Conservation (phyloP, 257 asterid species). For the Penstemon eatonii region DNA sequence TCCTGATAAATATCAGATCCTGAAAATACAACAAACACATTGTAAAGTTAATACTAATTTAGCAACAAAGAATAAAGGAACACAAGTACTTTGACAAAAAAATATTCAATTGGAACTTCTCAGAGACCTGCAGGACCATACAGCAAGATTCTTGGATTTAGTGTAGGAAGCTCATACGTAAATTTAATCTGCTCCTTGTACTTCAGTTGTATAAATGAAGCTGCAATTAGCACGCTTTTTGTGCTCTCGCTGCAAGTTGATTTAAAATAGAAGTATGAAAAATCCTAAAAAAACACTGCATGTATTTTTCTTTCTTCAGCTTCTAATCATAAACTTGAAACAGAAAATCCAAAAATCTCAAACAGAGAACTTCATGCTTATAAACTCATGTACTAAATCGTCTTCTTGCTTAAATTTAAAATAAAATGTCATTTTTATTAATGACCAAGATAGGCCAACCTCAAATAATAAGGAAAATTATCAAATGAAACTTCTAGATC, state of each 20-base stretch:
- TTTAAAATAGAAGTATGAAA: constrained; percentile 24
- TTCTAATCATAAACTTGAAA: constrained; percentile 17
- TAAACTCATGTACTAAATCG: not conserved
- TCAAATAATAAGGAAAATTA: constrained; percentile 79
- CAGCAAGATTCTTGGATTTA: constrained; percentile 85
- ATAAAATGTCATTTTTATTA: not conserved
- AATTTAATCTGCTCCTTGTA: constrained; percentile 63
- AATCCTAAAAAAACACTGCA: constrained; percentile 15
- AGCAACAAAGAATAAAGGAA: constrained; percentile 15
- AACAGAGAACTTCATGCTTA: constrained; percentile 12
- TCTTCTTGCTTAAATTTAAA: constrained; percentile 2
- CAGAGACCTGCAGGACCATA: constrained; percentile 89
- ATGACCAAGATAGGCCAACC: constrained; percentile 42
- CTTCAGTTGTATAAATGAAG: constrained; percentile 82
- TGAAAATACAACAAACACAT: constrained; percentile 37
- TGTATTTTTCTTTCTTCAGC: not conserved
- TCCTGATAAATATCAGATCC: constrained; percentile 93
- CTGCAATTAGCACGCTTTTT: constrained; percentile 74
- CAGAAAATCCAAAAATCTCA: constrained; percentile 11
- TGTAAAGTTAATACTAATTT: constrained; percentile 21
- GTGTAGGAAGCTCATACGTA: constrained; percentile 74
- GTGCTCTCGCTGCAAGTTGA: constrained; percentile 77
- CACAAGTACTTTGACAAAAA: constrained; percentile 2
- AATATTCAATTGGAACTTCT: constrained; percentile 20
- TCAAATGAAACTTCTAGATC: constrained; percentile 74